Evolutionary conservation across 2,329 filamentous ascomycete genomes (phyloP).

Genomic region (Diplodia seriata): DNA sequence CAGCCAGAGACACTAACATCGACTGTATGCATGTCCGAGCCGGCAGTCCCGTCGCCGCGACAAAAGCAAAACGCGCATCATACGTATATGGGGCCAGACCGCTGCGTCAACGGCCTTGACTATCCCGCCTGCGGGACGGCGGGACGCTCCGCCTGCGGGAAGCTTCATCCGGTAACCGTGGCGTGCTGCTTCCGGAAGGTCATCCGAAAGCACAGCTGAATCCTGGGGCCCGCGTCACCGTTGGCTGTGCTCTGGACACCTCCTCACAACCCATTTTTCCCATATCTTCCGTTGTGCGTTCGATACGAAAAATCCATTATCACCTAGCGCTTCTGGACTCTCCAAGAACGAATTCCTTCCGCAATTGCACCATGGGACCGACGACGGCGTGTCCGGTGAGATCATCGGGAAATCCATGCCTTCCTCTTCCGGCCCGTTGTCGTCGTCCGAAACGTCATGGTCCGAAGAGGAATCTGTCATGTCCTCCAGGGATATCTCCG

Average conservation of each 20-base stretch:
- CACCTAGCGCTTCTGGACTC: conserved; percentile 54
- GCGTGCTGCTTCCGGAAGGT: conserved; percentile 23
- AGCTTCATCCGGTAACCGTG: conserved; percentile 12
- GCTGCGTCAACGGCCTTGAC: conserved; percentile 8
- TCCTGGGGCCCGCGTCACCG: conserved; percentile 37
- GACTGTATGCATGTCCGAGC: conserved; percentile 4
- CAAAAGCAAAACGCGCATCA: conserved; percentile 13
- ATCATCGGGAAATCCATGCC: conserved; percentile 56
- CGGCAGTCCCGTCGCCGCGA: conserved; percentile 4
- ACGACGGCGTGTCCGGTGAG: conserved; percentile 55
- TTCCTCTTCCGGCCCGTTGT: conserved; percentile 43
- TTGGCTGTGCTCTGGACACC: conserved; percentile 54
- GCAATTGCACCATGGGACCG: conserved; percentile 56
- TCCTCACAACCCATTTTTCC: conserved; percentile 62
- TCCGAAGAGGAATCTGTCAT: conserved; percentile 44
- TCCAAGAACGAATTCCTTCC: conserved; percentile 46
- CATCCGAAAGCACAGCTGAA: conserved; percentile 20
- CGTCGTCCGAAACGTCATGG: conserved; percentile 43
- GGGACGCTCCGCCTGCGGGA: conserved; percentile 24
- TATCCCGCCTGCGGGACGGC: conserved; percentile 27
- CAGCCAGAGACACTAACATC: neutral
- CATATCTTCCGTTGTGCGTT: conserved; percentile 60
- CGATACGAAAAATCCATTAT: conserved; percentile 57
- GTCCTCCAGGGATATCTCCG: conserved; percentile 42
- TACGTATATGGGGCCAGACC: conserved; percentile 21